Evolutionary conservation across 2,329 filamentous ascomycete species (phyloP), one percentile per base, ranked within the genome.

Genomic region (Paecilomyces dactylethromorphus): DNA sequence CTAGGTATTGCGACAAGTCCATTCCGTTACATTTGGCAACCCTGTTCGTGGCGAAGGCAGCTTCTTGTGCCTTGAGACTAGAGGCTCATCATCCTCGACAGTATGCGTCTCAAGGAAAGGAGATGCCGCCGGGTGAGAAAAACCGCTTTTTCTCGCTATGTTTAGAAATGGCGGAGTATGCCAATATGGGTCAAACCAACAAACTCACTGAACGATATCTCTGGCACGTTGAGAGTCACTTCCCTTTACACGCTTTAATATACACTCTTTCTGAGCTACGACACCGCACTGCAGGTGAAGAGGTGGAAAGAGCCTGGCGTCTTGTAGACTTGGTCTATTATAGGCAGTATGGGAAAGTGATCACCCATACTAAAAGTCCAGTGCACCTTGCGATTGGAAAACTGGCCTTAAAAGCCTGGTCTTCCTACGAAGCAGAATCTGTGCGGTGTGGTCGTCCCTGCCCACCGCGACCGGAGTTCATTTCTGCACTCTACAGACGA

Each of bases 231-330:
- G 26, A 29, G 26, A 29, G 26, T 29, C 26, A 29, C 4, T 83
- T 82, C 65, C 75, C 77, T 21, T 83, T 80, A 80, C 80, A 82
- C 56, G 75, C 79, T 10, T 74, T 81, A 52, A 77, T 82, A n/a
- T 78, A 80, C 63, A 71, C 83, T 53, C 67, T 83, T 33, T 75
- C 70, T 58, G 76, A 78, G 32, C 66, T 79, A 13, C 67, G 72
- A 12, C 67, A 72, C 32, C 72, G 74, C 53, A 65, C 71, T 3
- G 62, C 75, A 22, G 71, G 68, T 7, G 67, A 74, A 26, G 68
- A 79, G 21, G 71, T 67, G 7, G 62, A 63, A 29, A 65, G 68
- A 54, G 79, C 75, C 0, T 84, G 82, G 82, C 26, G 3, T 29
- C 26, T 29, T 29, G 26, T 29, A 29, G 26, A 29, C 3, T 29